Evolutionary conservation across 2,329 filamentous ascomycete genomes (phyloP).

Genomic region (Xylaria sp.): DNA sequence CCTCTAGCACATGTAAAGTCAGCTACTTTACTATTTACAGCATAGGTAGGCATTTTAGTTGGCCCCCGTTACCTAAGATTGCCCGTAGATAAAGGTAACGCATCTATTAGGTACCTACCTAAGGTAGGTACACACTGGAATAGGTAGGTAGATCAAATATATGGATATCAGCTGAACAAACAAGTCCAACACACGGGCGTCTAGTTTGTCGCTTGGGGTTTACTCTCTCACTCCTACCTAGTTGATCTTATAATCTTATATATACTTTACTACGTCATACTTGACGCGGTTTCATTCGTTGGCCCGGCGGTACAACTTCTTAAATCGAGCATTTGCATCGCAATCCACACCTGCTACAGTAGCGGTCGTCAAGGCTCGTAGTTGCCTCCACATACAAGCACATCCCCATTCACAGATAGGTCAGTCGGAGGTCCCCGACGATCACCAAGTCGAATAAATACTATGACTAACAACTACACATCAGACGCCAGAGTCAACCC

Average conservation of each 20-base stretch:
- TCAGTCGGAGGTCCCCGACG: constrained; percentile 16
- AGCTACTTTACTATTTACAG: background rate
- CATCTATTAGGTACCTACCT: background rate
- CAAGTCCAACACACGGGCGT: background rate
- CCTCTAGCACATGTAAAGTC: too few species aligned
- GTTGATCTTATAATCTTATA: background rate
- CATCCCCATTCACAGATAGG: constrained; percentile 15
- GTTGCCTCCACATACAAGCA: constrained; percentile 10
- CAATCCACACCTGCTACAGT: background rate
- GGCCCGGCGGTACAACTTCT: background rate
- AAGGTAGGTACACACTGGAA: too few species aligned
- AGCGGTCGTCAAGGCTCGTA: background rate
- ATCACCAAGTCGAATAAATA: constrained; percentile 2
- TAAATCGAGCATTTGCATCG: constrained; percentile 1
- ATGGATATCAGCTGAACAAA: background rate
- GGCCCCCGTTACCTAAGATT: too few species aligned
- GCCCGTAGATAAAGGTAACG: background rate
- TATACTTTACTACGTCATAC: constrained; percentile 2
- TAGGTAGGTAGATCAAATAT: too few species aligned
- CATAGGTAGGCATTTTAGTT: background rate
- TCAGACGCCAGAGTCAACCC: background rate
- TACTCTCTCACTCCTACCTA: background rate
- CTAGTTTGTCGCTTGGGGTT: background rate
- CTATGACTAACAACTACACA: constrained; percentile 24
- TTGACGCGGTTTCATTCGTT: constrained; percentile 17